Conservation (phyloP, 306 rosid species). For the Senna tora region DNA sequence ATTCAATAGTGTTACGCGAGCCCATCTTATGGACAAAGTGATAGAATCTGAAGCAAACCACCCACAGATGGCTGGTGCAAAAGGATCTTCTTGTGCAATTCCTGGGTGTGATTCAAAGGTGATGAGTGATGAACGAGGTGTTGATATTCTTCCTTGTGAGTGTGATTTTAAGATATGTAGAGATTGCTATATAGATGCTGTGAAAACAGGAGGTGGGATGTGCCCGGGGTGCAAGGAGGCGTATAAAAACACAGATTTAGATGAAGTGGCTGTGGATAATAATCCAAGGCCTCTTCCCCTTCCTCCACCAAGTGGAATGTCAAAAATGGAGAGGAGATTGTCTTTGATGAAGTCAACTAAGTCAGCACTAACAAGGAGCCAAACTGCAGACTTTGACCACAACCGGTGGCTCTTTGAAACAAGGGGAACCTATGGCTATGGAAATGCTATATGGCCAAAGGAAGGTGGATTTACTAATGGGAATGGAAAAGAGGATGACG, state of each 20-base stretch:
- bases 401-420: constrained; percentile 94
- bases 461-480: constrained; percentile 77
- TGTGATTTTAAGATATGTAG: constrained; percentile 95
- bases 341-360: constrained; percentile 89
- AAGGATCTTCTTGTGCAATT: constrained; percentile 83
- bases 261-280: constrained; percentile 70
- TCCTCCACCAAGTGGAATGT: constrained; percentile 72
- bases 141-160: constrained; percentile 94
- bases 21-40: constrained; percentile 96
- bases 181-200: constrained; percentile 89
- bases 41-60: constrained; percentile 84
- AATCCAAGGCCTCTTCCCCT: constrained; percentile 66
- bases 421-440: constrained; percentile 95
- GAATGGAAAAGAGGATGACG: constrained; percentile 60
- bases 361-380: constrained; percentile 81
- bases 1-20: constrained; percentile 80
- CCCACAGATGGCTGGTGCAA: constrained; percentile 97
- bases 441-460: constrained; percentile 95
- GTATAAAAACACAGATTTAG: constrained; percentile 81
- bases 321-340: constrained; percentile 88
- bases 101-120: constrained; percentile 96
- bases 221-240: constrained; percentile 93
- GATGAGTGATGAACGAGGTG: constrained; percentile 86
- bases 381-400: constrained; percentile 94
- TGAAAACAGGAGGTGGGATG: constrained; percentile 75